Evolutionary conservation across 2,329 filamentous ascomycete genomes (phyloP), one percentile per base, ranked within the genome.

Genomic region (Fusarium hainanense): DNA sequence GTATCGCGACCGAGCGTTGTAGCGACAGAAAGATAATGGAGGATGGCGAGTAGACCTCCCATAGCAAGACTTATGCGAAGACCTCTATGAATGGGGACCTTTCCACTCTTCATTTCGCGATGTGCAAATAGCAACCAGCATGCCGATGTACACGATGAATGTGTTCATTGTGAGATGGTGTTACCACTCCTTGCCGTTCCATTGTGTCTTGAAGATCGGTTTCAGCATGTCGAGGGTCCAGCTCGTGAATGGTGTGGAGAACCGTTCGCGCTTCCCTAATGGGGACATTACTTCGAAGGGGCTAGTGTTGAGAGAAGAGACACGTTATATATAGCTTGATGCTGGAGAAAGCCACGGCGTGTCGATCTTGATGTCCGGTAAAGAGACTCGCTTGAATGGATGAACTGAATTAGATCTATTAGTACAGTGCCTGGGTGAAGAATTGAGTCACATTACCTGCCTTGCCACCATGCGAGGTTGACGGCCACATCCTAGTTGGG

Each of bases 81-180:
- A 8, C 69, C 21, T 41, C 58, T 54, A 27, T 76, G 44, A 6
- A 34, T 13, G 2, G 18, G 2, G 16, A 68, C 47, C 43, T 65
- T 58, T 34, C 56, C 58, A 21, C 58, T 58, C 23, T 58, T 21
- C 9, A 70, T 32, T 18, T 70, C 50, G 21, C 68, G 75, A 25
- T 73, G 64, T 13, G 66, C 58, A 8, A 8, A 80, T 34, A 10
- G 73, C 70, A 2, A 81, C 75, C 7, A 87, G 57, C 79, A 90
- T 85, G 4, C 88, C 88, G 23, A 86, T 74, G 69, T 85, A 89
- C 14, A 86, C 84, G 52, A 88, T 82, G 68, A 85, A 85, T 48
- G 83, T 79, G 71, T 90, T 87, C 6, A 87, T 79, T 4, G 71
- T 76, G n/a, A 88, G 79, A 32, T 85, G 81, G 63, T 84, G 85